Evolutionary conservation across 2,329 filamentous ascomycete species (phyloP).

Genomic region (Aspergillus sojae): DNA sequence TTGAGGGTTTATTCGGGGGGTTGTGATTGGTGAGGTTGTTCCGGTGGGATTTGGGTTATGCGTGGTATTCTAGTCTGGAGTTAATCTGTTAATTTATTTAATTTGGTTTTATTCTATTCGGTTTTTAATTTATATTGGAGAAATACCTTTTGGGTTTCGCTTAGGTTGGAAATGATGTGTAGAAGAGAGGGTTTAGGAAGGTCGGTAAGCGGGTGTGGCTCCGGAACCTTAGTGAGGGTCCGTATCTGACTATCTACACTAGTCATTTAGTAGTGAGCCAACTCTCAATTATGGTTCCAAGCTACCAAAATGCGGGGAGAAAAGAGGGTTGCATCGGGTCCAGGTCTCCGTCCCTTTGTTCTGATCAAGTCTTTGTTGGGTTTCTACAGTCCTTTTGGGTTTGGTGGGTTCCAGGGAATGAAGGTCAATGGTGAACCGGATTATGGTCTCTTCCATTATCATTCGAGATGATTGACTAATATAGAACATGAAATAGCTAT

Average conservation of each 20-base stretch:
- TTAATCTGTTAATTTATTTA: no score
- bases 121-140: no score
- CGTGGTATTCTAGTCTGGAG: no score
- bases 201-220: neutral
- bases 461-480: neutral
- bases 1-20: neutral
- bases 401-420: neutral
- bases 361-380: neutral
- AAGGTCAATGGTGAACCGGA: neutral
- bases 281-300: neutral
- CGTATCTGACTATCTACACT: neutral
- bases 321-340: neutral
- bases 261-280: neutral
- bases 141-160: neutral
- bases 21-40: neutral
- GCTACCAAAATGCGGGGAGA: neutral
- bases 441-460: neutral
- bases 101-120: no score
- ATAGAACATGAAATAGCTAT: neutral
- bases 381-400: neutral
- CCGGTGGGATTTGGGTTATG: neutral
- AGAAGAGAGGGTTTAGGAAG: neutral
- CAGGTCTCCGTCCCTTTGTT: neutral
- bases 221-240: neutral
- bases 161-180: neutral